A percentile compares a stretch with the other conserved stretches of the same genome.
Evolutionary conservation across 2,329 filamentous ascomycete genomes (phyloP).

Genomic region (Fusarium nanum): DNA sequence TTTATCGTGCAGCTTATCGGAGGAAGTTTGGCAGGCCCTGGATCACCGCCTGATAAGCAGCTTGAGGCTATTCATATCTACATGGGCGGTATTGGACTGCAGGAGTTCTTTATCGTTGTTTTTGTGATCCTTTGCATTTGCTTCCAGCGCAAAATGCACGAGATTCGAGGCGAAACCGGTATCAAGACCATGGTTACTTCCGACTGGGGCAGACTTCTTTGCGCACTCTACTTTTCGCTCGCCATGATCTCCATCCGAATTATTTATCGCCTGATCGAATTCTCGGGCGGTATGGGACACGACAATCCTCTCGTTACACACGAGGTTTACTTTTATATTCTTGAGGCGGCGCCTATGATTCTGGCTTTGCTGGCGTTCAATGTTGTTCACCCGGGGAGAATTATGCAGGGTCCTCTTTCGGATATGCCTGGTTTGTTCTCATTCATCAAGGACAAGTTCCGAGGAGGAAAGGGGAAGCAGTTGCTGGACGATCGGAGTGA

Average conservation of each 20-base stretch:
- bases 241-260: slow-evolving; percentile 59
- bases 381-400: slow-evolving; percentile 54
- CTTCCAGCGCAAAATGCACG: slow-evolving; percentile 32
- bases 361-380: slow-evolving; percentile 57
- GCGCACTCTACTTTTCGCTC: slow-evolving; percentile 52
- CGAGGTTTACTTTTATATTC: slow-evolving; percentile 60
- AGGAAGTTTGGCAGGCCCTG: slow-evolving; percentile 46
- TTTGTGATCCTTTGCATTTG: slow-evolving; percentile 54
- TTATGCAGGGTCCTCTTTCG: slow-evolving; percentile 29
- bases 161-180: background rate
- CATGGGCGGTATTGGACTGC: slow-evolving; percentile 65
- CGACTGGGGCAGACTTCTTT: slow-evolving; percentile 30
- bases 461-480: slow-evolving; percentile 3
- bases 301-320: slow-evolving; percentile 45
- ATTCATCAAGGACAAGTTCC: slow-evolving; percentile 10
- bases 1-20: slow-evolving; percentile 53
- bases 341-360: slow-evolving; percentile 59
- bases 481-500: slow-evolving; percentile 32
- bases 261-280: slow-evolving; percentile 66
- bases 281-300: slow-evolving; percentile 53
- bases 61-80: slow-evolving; percentile 57
- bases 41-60: slow-evolving; percentile 43
- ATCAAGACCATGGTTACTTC: slow-evolving; percentile 6
- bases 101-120: slow-evolving; percentile 62
- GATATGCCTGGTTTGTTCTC: slow-evolving; percentile 40